phyloP scores from a whole-genome alignment of 108 stramenopile species.

The Stephanodiscus minutulus region DNA sequence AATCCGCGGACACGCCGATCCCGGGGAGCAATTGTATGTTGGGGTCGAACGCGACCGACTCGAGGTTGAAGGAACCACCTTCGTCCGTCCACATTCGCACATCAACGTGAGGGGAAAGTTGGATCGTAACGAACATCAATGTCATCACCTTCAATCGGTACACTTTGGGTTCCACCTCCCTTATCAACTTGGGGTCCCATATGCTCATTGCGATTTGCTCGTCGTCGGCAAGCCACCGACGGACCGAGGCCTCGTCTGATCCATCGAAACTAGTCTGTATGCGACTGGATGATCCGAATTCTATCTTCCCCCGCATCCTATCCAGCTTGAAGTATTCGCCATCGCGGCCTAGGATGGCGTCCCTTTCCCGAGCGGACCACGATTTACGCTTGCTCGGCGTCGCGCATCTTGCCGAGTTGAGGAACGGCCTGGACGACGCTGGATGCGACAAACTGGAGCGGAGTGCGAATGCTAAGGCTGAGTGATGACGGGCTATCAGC shows the following conservation, averaged over 20 bases:
- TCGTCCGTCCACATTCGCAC: constrained; percentile 71
- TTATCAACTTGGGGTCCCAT: constrained; percentile 71
- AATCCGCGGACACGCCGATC: constrained; percentile 49
- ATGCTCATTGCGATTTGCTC: constrained; percentile 66
- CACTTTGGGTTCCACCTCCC: constrained; percentile 51
- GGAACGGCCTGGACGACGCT: not conserved
- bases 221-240: constrained; percentile 68
- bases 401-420: constrained; percentile 7
- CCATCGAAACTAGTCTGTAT: constrained; percentile 58
- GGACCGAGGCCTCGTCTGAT: constrained; percentile 37
- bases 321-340: constrained; percentile 78
- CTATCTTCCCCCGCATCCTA: constrained; percentile 54
- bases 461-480: constrained; percentile 11
- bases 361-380: constrained; percentile 52
- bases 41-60: constrained; percentile 77
- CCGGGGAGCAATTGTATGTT: constrained; percentile 77
- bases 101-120: constrained; percentile 73
- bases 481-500: not conserved
- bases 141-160: constrained; percentile 78
- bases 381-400: constrained; percentile 28
- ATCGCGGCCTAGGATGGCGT: constrained; percentile 57
- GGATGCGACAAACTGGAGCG: not conserved
- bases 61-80: constrained; percentile 56
- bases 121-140: constrained; percentile 80
- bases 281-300: constrained; percentile 73